Conservation (phyloP, 2,329 filamentous ascomycete species). For the Sclerotinia glacialis region DNA sequence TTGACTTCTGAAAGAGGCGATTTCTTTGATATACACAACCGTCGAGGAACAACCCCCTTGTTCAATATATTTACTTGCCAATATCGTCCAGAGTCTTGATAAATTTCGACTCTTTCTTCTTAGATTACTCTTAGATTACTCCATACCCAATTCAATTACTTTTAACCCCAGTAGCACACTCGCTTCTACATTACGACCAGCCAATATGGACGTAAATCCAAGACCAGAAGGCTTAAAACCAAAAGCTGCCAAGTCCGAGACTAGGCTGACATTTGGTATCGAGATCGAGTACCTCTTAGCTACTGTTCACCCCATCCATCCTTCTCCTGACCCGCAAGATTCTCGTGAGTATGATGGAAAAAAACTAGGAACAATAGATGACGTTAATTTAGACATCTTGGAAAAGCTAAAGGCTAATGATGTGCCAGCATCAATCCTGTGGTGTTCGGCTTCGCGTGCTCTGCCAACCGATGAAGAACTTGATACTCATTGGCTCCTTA, state of each 20-base stretch:
- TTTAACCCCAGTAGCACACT: not conserved
- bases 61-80: not conserved
- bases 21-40: not conserved
- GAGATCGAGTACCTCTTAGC: slow-evolving; percentile 18
- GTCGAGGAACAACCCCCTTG: not conserved
- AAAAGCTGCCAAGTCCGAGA: not conserved
- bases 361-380: not conserved
- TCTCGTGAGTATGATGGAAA: slow-evolving; percentile 3
- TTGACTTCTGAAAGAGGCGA: not conserved
- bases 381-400: not conserved
- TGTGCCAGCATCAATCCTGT: not conserved
- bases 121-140: not conserved
- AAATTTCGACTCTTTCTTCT: not conserved
- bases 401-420: not conserved
- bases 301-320: not conserved
- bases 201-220: not conserved
- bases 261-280: slow-evolving; percentile 17
- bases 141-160: not conserved
- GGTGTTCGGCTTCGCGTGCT: not conserved
- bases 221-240: not conserved
- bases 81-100: too few relatives aligned
- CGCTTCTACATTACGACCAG: not conserved
- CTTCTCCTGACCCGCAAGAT: not conserved
- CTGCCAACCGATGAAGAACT: not conserved
- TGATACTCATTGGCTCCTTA: not conserved